Evolutionary conservation across 371 early-diverging fungal genomes (phyloP), one percentile per base, ranked within the genome.

Genomic region (Circinella minor): DNA sequence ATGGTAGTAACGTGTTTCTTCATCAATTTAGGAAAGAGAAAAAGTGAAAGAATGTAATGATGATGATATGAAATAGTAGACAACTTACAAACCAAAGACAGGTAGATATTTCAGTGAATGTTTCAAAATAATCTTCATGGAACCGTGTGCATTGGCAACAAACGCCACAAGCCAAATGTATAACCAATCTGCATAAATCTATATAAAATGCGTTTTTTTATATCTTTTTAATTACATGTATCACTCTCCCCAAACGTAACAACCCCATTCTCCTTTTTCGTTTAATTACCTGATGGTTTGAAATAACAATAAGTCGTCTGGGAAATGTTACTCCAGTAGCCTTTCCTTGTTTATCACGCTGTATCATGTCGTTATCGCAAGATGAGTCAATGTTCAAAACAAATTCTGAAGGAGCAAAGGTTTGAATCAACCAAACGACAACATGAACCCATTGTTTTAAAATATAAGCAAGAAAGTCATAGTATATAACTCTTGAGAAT

Each of bases 141-240:
- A 81, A 27, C 92, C 94, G 69, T 93, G 91, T 39, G 86, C 89
- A 36, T 81, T 80, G 38, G 85, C 84, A 54, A 85, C 75, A 72
- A 90, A 89, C 1, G 93, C 75, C 36, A 89, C 69, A 64, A 77
- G 78, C 94, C 95, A 95, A 47, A 95, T 81, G 74, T 93, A 95
- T 73, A 93, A 88, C 94, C 95, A 96, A 78, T 95, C 96, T 51
- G 92, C 86, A 78, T 93, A 93, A 51, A 92, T 91, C 88, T 86
- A 64, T 15, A 55, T 15, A 9, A 36, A 20, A 38, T 62, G 20
- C 54, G 43, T 65, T 9, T 49, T 49, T 27, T 27, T 27, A 27
- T 27, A 27, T 27, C 27, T 27, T 27, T 27, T 27, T 27, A 27
- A 27, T 27, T 48, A 36, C 13, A 18, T 43, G 6, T 9, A 43